Conservation (phyloP, 768 basidiomycete species). For the Mycena epipterygia region DNA sequence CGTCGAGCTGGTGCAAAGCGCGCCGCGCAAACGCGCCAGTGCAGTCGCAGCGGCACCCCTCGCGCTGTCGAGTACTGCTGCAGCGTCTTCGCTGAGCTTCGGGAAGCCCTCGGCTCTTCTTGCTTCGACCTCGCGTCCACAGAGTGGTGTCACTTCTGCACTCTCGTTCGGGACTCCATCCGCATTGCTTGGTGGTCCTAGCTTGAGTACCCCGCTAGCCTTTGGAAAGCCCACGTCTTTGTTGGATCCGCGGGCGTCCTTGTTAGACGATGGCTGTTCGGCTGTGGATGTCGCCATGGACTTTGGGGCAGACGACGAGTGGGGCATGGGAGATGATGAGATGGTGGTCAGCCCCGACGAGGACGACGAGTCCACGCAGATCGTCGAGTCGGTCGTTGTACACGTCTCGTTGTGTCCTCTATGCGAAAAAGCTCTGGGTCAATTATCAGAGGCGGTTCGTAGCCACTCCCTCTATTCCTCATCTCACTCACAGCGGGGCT, state of each 20-base stretch:
- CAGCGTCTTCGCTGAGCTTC: constrained; percentile 23
- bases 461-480: background rate
- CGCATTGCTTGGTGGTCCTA: constrained; percentile 32
- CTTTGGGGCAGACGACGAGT: constrained; percentile 62
- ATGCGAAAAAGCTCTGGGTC: constrained; percentile 43
- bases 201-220: background rate
- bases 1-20: constrained; percentile 25
- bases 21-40: constrained; percentile 25
- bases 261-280: constrained; percentile 41
- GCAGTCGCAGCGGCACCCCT: background rate
- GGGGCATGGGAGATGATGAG: constrained; percentile 85
- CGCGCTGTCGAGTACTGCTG: background rate
- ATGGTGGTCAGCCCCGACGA: constrained; percentile 47
- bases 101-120: constrained; percentile 27
- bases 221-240: constrained; percentile 33
- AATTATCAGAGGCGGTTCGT: constrained; percentile 37
- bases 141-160: background rate
- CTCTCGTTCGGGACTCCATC: constrained; percentile 39
- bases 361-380: constrained; percentile 35
- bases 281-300: constrained; percentile 48
- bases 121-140: background rate
- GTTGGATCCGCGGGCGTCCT: background rate
- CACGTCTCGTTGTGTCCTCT: constrained; percentile 38
- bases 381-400: constrained; percentile 40
- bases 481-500: background rate